phyloP scores from a whole-genome alignment of 2,329 filamentous ascomycete species.

The Ophiostoma quercus region DNA sequence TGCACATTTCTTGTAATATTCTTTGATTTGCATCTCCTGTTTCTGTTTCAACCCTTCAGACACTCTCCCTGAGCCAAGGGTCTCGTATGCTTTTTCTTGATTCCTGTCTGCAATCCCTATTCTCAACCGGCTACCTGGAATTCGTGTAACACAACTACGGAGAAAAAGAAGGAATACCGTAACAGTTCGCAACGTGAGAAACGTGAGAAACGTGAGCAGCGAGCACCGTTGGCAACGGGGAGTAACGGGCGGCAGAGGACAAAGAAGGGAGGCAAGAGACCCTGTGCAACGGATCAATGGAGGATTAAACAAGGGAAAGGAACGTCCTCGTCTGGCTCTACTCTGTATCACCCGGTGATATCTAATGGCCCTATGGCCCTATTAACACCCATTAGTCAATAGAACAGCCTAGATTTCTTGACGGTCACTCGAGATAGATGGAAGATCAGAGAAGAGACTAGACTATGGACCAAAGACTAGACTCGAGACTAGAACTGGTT shows the following conservation, averaged over 20 bases:
- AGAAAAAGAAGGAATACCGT: not conserved
- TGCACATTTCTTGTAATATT: not conserved
- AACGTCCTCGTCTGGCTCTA: not conserved
- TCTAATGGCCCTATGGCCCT: too few species aligned
- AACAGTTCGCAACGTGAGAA: not conserved
- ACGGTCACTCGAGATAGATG: too few species aligned
- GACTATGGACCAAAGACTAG: too few species aligned
- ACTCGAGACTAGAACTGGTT: too few species aligned
- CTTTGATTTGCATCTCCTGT: conserved; percentile 4
- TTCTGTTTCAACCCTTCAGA: not conserved
- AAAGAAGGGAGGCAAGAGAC: not conserved
- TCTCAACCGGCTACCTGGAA: not conserved
- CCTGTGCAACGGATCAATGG: not conserved
- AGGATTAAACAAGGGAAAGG: not conserved
- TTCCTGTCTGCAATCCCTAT: not conserved
- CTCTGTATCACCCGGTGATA: not conserved
- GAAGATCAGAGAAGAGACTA: too few species aligned
- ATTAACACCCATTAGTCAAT: too few species aligned
- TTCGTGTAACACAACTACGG: not conserved
- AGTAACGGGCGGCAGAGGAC: not conserved
- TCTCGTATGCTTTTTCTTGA: not conserved
- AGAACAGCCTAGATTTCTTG: too few species aligned
- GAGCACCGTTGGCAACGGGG: too few species aligned
- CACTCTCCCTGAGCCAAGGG: not conserved
- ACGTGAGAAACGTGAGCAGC: not conserved